phyloP scores from a whole-genome alignment of 768 basidiomycete species.

The Rhizopogon rudus region DNA sequence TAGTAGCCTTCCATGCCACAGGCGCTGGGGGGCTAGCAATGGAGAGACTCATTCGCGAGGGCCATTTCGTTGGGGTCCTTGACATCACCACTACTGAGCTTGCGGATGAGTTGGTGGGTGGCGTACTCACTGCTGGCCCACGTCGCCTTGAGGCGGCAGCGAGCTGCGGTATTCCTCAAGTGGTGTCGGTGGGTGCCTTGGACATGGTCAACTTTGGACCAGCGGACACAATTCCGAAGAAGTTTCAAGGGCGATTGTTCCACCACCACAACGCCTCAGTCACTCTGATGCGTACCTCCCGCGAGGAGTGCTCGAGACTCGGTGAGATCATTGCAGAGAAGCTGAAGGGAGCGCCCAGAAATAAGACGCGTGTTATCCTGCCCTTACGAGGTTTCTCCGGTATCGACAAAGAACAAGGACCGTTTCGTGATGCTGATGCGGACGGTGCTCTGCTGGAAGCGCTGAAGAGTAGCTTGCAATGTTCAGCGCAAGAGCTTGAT shows the following conservation, averaged over 20 bases:
- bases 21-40: constrained; percentile 25
- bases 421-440: constrained; percentile 21
- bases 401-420: constrained; percentile 17
- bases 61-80: constrained; percentile 20
- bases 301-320: constrained; percentile 17
- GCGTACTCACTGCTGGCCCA: constrained; percentile 22
- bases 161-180: constrained; percentile 17
- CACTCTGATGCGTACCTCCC: constrained; percentile 26
- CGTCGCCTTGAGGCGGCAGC: constrained; percentile 21
- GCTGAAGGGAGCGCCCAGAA: constrained; percentile 10
- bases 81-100: constrained; percentile 30
- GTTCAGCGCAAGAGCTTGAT: constrained; percentile 17
- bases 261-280: constrained; percentile 22
- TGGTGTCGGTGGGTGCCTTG: constrained; percentile 26
- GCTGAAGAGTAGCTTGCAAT: constrained; percentile 13
- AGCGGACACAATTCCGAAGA: constrained; percentile 15
- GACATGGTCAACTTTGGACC: constrained; percentile 32
- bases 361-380: constrained; percentile 17
- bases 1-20: constrained; percentile 22
- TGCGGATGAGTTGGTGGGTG: constrained; percentile 27
- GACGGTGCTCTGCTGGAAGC: constrained; percentile 15
- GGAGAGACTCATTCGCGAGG: constrained; percentile 23
- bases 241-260: constrained; percentile 13
- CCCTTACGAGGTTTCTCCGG: constrained; percentile 22
- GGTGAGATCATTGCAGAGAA: constrained; percentile 17